Base-by-base conservation (phyloP, 78 protist genomes). In the Chrysochromulina tobinii region DNA sequence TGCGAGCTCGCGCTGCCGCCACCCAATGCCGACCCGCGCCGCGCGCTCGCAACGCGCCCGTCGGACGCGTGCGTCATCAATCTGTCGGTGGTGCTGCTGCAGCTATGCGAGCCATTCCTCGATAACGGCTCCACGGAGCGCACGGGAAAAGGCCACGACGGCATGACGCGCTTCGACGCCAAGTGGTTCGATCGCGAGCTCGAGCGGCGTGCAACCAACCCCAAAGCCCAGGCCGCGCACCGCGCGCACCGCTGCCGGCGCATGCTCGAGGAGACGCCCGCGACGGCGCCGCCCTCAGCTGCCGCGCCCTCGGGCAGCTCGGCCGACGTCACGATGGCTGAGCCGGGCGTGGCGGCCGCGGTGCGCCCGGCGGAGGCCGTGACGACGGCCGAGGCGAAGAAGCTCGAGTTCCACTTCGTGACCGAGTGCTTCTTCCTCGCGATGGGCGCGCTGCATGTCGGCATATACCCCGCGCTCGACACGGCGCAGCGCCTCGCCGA, bases 71-170 rank as follows among this genome's bases (percentile, higher is more conserved):
- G 51, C 15, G 51, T 69, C 50, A 11, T 27, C 50, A 69, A 3
- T 14, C 14, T n/a, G 17, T 27, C 79, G 51, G 51, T 14, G 17
- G 79, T 69, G 54, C 51, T 69, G 79, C 79, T 69, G 51, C 79
- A 69, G 79, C 79, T 69, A 18, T 69, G 79, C 51, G 79, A 6
- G 23, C 79, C 79, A 1, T 69, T 69, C 14, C 79, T 69, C 51
- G 38, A 38, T 38, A 38, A 27, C 27, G 50, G 51, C 79, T 27
- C 51, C 50, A 14, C 54, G 4, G 50, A 25, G 50, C 79, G 79
- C 54, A n/a, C 21, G 51, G 79, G 79, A 27, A 69, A 69, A 51
- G 79, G 79, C 14, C 79, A 69, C 50, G 79, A 69, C 79, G 79
- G 79, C 51, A n/a, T n/a, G 15, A 51, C 79, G 23, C 79, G 79